A percentile compares a stretch with the other conserved stretches of the same genome.
These are phyloP conservation scores for Lichtheimia ornata DNA, from an alignment of 371 early-diverging fungal genomes.

Conservation along the genomic window DNA sequence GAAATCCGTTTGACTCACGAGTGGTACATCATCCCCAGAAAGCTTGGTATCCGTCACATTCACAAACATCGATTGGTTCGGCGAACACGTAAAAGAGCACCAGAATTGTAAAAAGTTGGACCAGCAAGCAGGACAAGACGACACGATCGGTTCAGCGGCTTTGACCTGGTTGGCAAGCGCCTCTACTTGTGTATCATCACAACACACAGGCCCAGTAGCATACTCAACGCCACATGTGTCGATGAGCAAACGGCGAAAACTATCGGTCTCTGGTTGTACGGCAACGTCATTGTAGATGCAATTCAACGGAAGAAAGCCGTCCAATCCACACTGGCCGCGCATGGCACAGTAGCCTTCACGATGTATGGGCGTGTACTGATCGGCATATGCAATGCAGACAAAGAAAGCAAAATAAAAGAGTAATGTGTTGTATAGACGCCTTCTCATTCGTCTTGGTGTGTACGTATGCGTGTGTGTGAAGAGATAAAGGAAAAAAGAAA, in stretches of 20 bases:
- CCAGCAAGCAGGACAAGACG: constrained; percentile 81
- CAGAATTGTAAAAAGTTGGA: constrained; percentile 72
- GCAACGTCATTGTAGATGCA: constrained; percentile 58
- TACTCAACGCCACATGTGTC: constrained; percentile 63
- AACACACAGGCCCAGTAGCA: constrained; percentile 60
- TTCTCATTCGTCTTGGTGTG: too few relatives aligned
- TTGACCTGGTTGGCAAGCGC: constrained; percentile 54
- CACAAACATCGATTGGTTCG: constrained; percentile 71
- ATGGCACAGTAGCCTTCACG: constrained; percentile 63
- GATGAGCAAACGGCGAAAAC: constrained; percentile 50
- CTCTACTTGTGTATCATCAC: constrained; percentile 61
- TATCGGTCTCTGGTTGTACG: constrained; percentile 38
- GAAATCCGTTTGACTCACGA: constrained; percentile 59
- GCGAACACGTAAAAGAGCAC: constrained; percentile 75
- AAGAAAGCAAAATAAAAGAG: background rate
- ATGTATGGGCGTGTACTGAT: constrained; percentile 27
- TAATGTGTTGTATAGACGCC: too few relatives aligned
- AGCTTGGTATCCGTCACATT: constrained; percentile 54
- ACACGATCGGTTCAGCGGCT: constrained; percentile 59
- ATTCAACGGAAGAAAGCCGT: constrained; percentile 37
- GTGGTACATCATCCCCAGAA: constrained; percentile 21
- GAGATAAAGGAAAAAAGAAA: too few relatives aligned
- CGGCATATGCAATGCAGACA: background rate
- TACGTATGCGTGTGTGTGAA: too few relatives aligned
- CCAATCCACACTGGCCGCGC: constrained; percentile 59